Base-by-base conservation (phyloP, 805 yeast genomes). In the Debaryomyces castellii region DNA sequence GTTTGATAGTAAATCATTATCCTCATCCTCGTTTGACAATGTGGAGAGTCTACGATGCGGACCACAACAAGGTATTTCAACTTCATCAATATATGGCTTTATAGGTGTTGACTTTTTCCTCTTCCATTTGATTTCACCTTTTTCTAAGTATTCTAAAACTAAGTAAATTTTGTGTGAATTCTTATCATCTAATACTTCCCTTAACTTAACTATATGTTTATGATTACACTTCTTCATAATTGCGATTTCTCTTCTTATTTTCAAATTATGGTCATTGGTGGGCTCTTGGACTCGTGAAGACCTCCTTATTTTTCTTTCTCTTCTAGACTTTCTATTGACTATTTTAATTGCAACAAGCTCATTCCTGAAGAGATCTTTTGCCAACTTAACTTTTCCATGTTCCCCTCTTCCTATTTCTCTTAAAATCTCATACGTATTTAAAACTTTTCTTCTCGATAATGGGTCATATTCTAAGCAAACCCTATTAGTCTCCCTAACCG, bases 351-450 rank as follows among this genome's bases (percentile, higher is more conserved):
- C 99, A n/a, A 89, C 96, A 25, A 81, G 70, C 52, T 78, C 82
- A 38, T 77, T 73, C 5, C 76, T 65, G n/a, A 78, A 73, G 44
- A 84, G 65, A 60, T 91, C 92, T 48, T 79, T 79, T 0, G 96
- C 99, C 16, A 94, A 74, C 63, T 94, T 94, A 36, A 94, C 99
- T 63, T 89, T 92, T n/a, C 99, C 98, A 66, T 92, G 98, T 63
- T 91, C 96, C n/a, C 99, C 99, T 28, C 87, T 76, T 9, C 99
- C 99, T 23, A 94, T 74, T 67, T 91, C 97, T 21, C 78, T 75
- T 24, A 90, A 67, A 30, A 94, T 87, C 64, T 94, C 99, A 62
- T 91, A 94, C 0, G 95, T 83, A 66, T 94, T 94, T 50, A 94
- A 74, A 28, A 85, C 82, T 60, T 91, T 87, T 41, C 94, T 80